Base-by-base conservation (phyloP, 169 alveolate species). In the Theileria parva region DNA sequence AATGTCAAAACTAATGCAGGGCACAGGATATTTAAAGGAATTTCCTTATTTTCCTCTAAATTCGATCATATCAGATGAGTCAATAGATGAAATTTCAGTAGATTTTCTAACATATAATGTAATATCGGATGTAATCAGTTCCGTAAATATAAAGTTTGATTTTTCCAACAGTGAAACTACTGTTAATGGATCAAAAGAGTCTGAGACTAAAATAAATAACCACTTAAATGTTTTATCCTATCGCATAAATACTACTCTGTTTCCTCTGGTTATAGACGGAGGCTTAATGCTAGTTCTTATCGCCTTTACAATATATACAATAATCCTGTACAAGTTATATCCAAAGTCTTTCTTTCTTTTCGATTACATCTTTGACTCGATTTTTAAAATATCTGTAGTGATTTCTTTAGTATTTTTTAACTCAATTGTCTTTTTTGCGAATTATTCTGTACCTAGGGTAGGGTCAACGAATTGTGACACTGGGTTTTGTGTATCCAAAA, bases 31-130 rank as follows among this genome's bases (percentile, higher is more conserved):
- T 27, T 27, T 81, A 25, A 27, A 44, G 7, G 53, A 34, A 27
- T 60, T 77, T 30, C 94, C 94, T 30, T 87, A 91, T 59, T 91
- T 85, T 86, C 88, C 91, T 25, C 85, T 91, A 61, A 77, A 79
- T 57, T 53, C 88, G 65, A 85, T 91, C 23, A 55, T 91, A 51
- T 77, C 94, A 57, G 88, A 87, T 50, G 64, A 68, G 59, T 65
- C 65, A 48, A 85, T 81, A 48, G 74, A 91, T 50, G 48, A 88
- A 39, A 90, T 87, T 30, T 51, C 89, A 21, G 59, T 91, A 28
- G 93, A 91, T 72, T 84, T 85, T 53, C 72, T 91, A 63, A 67
- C 84, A 27, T 67, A 65, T 70, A 91, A 91, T 61, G 86, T 88
- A 27, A 23, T 65, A 21, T 73, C 85, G 65, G 74, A 78, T 79